Evolutionary conservation across 1,284 basidiomycete species (phyloP).

Genomic region (Trichosporon ovoides): DNA sequence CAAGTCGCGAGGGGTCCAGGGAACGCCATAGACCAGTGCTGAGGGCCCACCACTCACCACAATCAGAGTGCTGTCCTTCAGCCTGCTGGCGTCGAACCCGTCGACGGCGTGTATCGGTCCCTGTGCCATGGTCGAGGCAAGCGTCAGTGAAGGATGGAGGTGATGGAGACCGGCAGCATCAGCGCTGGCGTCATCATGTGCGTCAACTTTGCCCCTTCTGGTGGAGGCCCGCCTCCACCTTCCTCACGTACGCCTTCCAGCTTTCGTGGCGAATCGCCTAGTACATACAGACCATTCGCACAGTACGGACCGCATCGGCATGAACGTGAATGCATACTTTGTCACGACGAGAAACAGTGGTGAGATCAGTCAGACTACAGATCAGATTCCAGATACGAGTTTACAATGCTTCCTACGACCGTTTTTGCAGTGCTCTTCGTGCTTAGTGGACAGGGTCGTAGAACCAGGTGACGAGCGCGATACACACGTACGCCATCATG

Average conservation of each 20-base stretch:
- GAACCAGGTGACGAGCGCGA: slow-evolving; percentile 45
- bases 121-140: background rate
- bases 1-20: background rate
- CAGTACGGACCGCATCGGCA: too few species aligned
- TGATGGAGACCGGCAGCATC: background rate
- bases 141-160: too few species aligned
- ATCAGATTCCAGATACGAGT: background rate
- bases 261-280: background rate
- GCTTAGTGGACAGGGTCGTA: slow-evolving; percentile 20
- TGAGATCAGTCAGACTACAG: background rate
- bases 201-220: background rate
- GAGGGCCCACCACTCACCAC: slow-evolving; percentile 11
- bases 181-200: background rate
- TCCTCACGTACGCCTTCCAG: background rate
- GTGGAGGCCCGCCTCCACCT: slow-evolving; percentile 3
- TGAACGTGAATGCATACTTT: background rate
- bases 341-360: background rate
- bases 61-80: slow-evolving; percentile 13
- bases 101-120: slow-evolving; percentile 17
- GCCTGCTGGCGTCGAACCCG: slow-evolving; percentile 10
- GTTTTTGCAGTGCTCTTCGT: background rate
- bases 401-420: slow-evolving; percentile 1
- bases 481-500: slow-evolving; percentile 51
- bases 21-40: too few species aligned
- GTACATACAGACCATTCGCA: too few species aligned